These are phyloP conservation scores for Evernia prunastri DNA, from an alignment of 495 filamentous ascomycete genomes.

Conservation along the genomic window DNA sequence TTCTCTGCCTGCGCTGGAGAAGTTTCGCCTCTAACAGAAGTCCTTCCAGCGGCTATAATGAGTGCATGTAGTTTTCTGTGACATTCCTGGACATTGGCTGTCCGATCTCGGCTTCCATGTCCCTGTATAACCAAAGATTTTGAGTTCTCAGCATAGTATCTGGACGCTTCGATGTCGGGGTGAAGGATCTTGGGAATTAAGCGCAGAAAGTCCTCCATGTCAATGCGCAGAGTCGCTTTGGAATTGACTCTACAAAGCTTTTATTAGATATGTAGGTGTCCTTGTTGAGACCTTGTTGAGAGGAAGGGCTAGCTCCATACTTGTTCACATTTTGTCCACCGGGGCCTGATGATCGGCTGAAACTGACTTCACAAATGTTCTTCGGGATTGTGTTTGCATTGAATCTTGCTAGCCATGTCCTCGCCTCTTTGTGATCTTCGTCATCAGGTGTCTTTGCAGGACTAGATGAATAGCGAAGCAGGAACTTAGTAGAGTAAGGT, in stretches of 20 bases:
- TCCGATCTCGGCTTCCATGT: slow-evolving; percentile 59
- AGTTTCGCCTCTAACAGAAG: slow-evolving; percentile 58
- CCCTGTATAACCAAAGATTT: slow-evolving; percentile 63
- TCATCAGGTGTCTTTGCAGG: slow-evolving; percentile 22
- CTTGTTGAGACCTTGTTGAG: not conserved
- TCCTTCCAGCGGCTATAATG: slow-evolving; percentile 47
- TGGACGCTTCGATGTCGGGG: slow-evolving; percentile 53
- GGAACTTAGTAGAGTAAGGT: not conserved
- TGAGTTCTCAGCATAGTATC: slow-evolving; percentile 60
- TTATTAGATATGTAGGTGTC: not conserved
- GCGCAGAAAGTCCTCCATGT: slow-evolving; percentile 50
- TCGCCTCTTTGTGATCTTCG: slow-evolving; percentile 60
- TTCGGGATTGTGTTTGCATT: slow-evolving; percentile 56
- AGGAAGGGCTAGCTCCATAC: slow-evolving; percentile 44
- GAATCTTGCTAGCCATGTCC: slow-evolving; percentile 69
- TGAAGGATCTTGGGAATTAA: slow-evolving; percentile 66
- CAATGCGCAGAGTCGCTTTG: slow-evolving; percentile 73
- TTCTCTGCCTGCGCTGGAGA: slow-evolving; percentile 50
- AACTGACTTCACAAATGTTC: slow-evolving; percentile 58
- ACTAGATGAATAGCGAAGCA: not conserved
- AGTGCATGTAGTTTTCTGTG: slow-evolving; percentile 55
- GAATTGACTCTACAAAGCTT: slow-evolving; percentile 65
- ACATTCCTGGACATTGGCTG: slow-evolving; percentile 58
- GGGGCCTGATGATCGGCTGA: slow-evolving; percentile 82
- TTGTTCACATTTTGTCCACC: slow-evolving; percentile 98